Percentiles rank a stretch among this genome's conserved stretches.
These are phyloP conservation scores for Dendrobium catenatum DNA, from an alignment of 106 monocot genomes.

Conservation along the genomic window DNA sequence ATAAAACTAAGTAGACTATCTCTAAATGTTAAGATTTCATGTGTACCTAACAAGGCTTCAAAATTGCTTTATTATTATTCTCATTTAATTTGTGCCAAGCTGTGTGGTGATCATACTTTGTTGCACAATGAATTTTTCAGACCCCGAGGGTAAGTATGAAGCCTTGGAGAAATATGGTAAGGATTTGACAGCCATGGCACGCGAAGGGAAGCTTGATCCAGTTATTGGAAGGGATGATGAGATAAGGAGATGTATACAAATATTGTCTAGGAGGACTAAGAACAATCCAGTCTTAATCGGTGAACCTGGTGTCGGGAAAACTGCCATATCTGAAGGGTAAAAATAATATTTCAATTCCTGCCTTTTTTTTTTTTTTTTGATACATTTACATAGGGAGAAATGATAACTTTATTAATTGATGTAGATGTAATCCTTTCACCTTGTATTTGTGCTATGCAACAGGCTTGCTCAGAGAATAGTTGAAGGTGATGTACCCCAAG, in stretches of 20 bases:
- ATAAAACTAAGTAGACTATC: background rate
- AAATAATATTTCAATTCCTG: constrained; percentile 1
- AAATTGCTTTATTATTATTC: background rate
- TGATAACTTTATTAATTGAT: background rate
- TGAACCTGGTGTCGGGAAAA: constrained; percentile 99
- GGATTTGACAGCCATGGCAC: constrained; percentile 98
- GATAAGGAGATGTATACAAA: constrained; percentile 97
- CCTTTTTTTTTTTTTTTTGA: background rate
- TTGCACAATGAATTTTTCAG: constrained; percentile 30
- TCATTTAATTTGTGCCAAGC: background rate
- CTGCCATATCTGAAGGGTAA: constrained; percentile 99
- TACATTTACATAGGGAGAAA: background rate
- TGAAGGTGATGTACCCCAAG: constrained; percentile 97
- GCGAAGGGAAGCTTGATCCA: constrained; percentile 95
- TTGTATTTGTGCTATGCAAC: constrained; percentile 8
- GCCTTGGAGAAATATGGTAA: constrained; percentile 95
- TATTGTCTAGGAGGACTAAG: constrained; percentile 92
- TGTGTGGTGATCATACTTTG: background rate
- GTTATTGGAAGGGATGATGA: constrained; percentile 99
- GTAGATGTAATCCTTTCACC: background rate
- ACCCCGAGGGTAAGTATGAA: constrained; percentile 99
- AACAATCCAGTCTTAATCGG: constrained; percentile 99
- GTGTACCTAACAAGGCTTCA: background rate
- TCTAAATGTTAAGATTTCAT: background rate
- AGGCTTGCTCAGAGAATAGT: constrained; percentile 99